Base-by-base conservation (phyloP, 2,329 filamentous ascomycete genomes). In the Fusarium papillatum region DNA sequence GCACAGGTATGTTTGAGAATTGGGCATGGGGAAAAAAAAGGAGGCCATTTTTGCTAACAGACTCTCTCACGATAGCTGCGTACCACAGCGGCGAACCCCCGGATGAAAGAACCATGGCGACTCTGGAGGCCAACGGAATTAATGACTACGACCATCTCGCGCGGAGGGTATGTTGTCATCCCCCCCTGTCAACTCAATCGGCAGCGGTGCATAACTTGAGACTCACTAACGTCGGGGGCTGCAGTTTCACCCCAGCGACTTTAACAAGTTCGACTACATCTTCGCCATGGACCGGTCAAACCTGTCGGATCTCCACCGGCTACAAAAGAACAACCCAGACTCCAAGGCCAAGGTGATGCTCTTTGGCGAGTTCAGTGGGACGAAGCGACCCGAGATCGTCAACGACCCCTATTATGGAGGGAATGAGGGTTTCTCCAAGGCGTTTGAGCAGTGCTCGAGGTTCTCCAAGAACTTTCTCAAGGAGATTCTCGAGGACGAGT, bases 331-430 rank as follows among this genome's bases (percentile, higher is more conserved):
- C 76, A 90, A 90, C 76, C 86, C 88, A n/a, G 87, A 89, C 39
- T 83, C 87, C 38, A 91, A 90, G 81, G 92, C 91, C 6, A 88
- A 90, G 81, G 91, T 98, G 65, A 93, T 94, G 88, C 85, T 98
- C 61, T 98, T 97, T 86, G 97, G 97, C 38, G 94, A 96, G 80
- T 92, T 88, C 79, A 95, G 94, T 80, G 94, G 94, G 6, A 90
- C 87, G 39, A 80, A 79, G 70, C 90, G 85, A 78, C 88, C 90
- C 24, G 94, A 98, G 86, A 90, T 95, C 60, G 92, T 98, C 11
- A 87, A 90, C 70, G 97, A 98, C 83, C 97, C 97, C 17, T 99
- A 98, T 85, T 98, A 98, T 83, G 95, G 95, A n/a, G 95, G 91
- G 16, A 86, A 88, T 6, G 90, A 94, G 77, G 95, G 95, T 3